Base-by-base conservation (phyloP, 208 protist species). In the Histomonas meleagridis region DNA sequence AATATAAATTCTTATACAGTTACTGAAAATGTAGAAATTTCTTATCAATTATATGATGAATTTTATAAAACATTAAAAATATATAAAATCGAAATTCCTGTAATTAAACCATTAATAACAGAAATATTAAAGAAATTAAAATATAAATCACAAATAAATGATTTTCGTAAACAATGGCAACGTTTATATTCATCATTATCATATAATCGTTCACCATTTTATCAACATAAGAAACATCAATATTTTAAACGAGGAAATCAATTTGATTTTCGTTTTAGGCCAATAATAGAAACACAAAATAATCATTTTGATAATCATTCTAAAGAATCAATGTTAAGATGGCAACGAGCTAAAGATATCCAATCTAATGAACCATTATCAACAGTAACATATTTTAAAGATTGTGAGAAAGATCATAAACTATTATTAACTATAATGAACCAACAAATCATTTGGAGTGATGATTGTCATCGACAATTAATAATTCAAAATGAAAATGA, bases 181-280 rank as follows among this genome's bases (percentile, higher is more conserved):
- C 28, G 40, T 21, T 18, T 79, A 21, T 79, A 40, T 32, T 40
- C 46, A 51, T 46, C 70, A n/a, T 18, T 79, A 49, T 79, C 70
- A 21, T 40, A 79, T 28, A 40, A 79, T 49, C 46, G 70, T 49
- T 79, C 70, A n/a, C 70, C 70, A 21, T 79, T 49, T 35, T n/a
- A 46, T 23, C 70, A 23, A 9, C 70, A 79, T 43, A n/a, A n/a
- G n/a, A n/a, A n/a, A n/a, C n/a, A n/a, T n/a, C n/a, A n/a, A n/a
- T n/a, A n/a, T n/a, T 79, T 79, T 40, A 79, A 79, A 35, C 46
- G n/a, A 28, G 70, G 70, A 79, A 79, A 79, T 51, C 70, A 79
- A 23, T 79, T 79, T 35, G 70, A 79, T 79, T n/a, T 51, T 21
- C 32, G 49, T 18, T 79, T 79, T 35, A 79, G n/a, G 40, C 70